Conservation (phyloP, 495 filamentous ascomycete species). For the Gamarada debralockiae region DNA sequence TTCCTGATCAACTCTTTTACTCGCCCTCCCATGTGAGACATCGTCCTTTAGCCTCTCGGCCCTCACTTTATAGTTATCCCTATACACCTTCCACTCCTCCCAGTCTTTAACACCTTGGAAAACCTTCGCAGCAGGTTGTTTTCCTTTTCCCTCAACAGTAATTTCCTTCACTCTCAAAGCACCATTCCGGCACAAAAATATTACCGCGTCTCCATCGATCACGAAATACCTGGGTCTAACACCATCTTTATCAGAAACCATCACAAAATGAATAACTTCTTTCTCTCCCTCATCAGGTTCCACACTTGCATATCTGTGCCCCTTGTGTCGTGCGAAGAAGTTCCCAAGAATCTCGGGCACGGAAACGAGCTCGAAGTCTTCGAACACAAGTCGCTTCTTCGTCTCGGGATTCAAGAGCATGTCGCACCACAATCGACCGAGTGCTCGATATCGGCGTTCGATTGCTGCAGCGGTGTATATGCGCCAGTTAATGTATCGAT, state of each 20-base stretch:
- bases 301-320: background rate
- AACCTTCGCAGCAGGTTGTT: slow-evolving; percentile 9
- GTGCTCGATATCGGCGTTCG: slow-evolving; percentile 8
- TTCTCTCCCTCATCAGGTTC: background rate
- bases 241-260: background rate
- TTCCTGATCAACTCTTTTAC: too few relatives aligned
- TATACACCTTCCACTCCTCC: background rate
- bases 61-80: too few relatives aligned
- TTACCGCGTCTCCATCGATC: slow-evolving; percentile 11
- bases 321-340: background rate
- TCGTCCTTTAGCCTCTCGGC: too few relatives aligned
- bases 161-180: slow-evolving; percentile 13
- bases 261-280: background rate
- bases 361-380: slow-evolving; percentile 10
- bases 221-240: background rate
- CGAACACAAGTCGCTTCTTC: slow-evolving; percentile 17
- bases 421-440: slow-evolving; percentile 19
- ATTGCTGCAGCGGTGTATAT: background rate
- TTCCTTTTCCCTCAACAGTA: slow-evolving; percentile 17
- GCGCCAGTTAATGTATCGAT: slow-evolving; percentile 17
- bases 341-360: background rate
- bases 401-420: slow-evolving; percentile 3
- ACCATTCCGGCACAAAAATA: background rate
- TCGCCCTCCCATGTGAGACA: too few relatives aligned
- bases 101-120: background rate